phyloP scores from a whole-genome alignment of 495 filamentous ascomycete species.

The Cercophora samala region DNA sequence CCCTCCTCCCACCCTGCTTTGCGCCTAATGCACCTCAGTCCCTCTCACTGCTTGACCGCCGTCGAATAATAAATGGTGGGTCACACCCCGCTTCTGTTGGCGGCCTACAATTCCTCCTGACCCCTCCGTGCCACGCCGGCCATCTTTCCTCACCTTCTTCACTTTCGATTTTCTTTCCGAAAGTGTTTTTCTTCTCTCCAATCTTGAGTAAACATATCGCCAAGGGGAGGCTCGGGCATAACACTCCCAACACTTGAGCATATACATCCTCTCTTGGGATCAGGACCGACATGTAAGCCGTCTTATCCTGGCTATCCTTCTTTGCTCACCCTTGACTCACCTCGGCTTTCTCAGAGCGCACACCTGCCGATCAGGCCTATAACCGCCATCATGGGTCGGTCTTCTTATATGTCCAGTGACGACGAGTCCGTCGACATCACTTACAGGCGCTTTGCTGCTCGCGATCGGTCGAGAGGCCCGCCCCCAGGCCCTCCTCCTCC shows the following conservation, averaged over 20 bases:
- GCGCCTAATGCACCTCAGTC: slow-evolving; percentile 19
- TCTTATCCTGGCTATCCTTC: neutral
- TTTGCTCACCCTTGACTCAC: neutral
- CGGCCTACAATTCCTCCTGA: slow-evolving; percentile 34
- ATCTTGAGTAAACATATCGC: neutral
- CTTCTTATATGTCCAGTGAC: slow-evolving; percentile 28
- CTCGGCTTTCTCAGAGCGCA: neutral
- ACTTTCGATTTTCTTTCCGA: slow-evolving; percentile 11
- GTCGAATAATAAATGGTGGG: slow-evolving; percentile 38
- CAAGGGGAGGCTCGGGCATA: neutral
- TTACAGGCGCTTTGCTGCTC: slow-evolving; percentile 32
- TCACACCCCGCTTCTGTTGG: slow-evolving; percentile 34
- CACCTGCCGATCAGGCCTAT: neutral
- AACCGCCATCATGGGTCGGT: slow-evolving; percentile 18
- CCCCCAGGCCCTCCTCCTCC: slow-evolving; percentile 34
- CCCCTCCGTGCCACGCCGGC: slow-evolving; percentile 27
- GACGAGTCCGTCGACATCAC: slow-evolving; percentile 44
- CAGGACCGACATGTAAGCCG: neutral
- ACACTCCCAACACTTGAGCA: neutral
- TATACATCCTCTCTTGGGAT: neutral
- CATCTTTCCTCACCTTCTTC: slow-evolving; percentile 11
- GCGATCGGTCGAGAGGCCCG: slow-evolving; percentile 20
- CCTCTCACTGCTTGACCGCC: slow-evolving; percentile 19
- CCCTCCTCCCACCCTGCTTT: slow-evolving; percentile 13
- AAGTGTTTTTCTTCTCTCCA: neutral